Base-by-base conservation (phyloP, 164 flowering plant species). In the Cinnamomum chago region DNA sequence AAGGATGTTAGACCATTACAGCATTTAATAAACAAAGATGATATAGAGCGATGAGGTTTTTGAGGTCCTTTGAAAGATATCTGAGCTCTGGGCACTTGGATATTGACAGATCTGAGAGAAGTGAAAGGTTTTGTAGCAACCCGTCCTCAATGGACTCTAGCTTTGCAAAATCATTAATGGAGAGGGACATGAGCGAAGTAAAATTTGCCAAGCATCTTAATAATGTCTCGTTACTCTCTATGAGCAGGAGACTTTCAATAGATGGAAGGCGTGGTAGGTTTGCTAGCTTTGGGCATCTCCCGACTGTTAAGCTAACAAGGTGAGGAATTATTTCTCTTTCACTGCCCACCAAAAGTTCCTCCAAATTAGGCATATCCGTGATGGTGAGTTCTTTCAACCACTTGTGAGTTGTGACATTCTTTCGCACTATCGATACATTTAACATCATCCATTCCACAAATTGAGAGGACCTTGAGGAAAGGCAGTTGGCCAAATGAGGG, bases 21-120 rank as follows among this genome's bases (percentile, higher is more conserved):
- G 33, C 3, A 2, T 2, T 1, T 24, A 24, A 24, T 24, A 24
- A 24, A 24, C 17, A 76, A 74, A 3, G 7, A 18, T 11, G n/a
- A 5, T 18, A 76, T n/a, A n/a, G 55, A 14, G 70, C 14, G 65
- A 24, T 30, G 27, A 76, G 65, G 66, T 65, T 47, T 11, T 65
- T 40, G 28, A 76, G 68, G 28, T 71, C 78, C 55, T n/a, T 60
- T 10, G 78, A 69, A 18, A 76, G 27, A 33, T 50, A 65, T 3
- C 3, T 14, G 17, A 76, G 52, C 55, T 76, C 30, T 55, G 51
- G 23, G 33, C 78, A 76, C 3, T 30, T 18, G 3, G 0, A 0
- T 11, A 76, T 76, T 20, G 10, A 3, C 17, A 76, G 33, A 2
- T 0, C 9, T 22, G 65, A 14, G 11, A 58, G 55, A 20, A 71